Percentiles rank a stretch among this genome's conserved stretches.
These are phyloP conservation scores for Oehlia diaphana DNA, from an alignment of 192 early-diverging fungal species.

Conservation along the genomic window DNA sequence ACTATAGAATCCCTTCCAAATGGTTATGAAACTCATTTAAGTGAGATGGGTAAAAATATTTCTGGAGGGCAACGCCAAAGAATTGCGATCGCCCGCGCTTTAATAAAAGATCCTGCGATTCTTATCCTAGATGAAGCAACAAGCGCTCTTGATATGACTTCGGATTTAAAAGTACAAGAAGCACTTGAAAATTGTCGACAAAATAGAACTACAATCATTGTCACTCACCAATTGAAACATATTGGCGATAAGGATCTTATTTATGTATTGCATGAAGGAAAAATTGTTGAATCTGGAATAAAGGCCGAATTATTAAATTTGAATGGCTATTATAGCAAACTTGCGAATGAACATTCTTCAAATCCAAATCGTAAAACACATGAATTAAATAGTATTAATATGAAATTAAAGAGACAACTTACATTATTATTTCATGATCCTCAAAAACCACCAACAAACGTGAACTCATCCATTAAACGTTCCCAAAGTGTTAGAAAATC, in stretches of 20 bases:
- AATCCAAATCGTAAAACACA: constrained; percentile 9
- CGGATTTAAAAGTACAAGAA: constrained; percentile 37
- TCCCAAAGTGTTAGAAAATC: not conserved
- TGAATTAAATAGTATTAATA: not conserved
- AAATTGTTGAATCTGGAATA: constrained; percentile 34
- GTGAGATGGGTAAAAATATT: constrained; percentile 75
- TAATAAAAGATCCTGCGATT: constrained; percentile 62
- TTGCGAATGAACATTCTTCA: not conserved
- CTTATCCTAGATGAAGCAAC: constrained; percentile 51
- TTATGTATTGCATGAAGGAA: constrained; percentile 51
- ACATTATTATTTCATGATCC: not conserved
- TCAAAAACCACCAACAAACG: not conserved
- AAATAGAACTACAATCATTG: constrained; percentile 55
- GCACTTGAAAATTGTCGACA: constrained; percentile 33
- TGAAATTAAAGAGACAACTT: not conserved
- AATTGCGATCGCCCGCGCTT: constrained; percentile 65
- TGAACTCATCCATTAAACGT: not conserved
- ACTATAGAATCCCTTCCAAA: constrained; percentile 62
- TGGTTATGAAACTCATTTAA: constrained; percentile 56
- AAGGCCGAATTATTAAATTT: constrained; percentile 30
- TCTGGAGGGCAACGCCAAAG: constrained; percentile 85
- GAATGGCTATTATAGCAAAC: constrained; percentile 4
- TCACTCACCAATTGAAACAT: constrained; percentile 61
- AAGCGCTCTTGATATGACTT: constrained; percentile 36
- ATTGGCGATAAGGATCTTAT: constrained; percentile 48